phyloP scores from a whole-genome alignment of 2,329 filamentous ascomycete genomes.

The Apiospora saccharicola region DNA sequence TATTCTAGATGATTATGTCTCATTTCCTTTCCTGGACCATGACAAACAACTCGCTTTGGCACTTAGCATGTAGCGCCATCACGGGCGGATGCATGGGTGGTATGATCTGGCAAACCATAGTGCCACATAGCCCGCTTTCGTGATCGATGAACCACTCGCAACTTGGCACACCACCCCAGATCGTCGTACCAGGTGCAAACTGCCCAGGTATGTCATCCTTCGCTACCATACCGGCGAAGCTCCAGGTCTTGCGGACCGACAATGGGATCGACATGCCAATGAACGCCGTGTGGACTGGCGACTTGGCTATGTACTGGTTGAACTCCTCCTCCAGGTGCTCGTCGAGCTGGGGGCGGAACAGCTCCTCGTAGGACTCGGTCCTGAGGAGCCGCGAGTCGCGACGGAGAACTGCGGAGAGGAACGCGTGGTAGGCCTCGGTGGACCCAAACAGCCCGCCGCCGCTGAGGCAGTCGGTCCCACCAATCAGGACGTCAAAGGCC shows the following conservation, averaged over 20 bases:
- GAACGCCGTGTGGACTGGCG: slow-evolving; percentile 30
- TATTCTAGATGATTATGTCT: background rate
- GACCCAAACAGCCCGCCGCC: slow-evolving; percentile 34
- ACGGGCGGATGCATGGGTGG: slow-evolving; percentile 35
- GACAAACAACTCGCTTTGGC: slow-evolving; percentile 32
- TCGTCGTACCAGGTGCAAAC: slow-evolving; percentile 30
- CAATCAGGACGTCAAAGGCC: slow-evolving; percentile 32
- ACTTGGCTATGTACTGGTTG: slow-evolving; percentile 34
- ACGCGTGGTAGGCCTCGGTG: slow-evolving; percentile 34
- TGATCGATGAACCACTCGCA: slow-evolving; percentile 39
- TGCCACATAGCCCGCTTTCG: slow-evolving; percentile 35
- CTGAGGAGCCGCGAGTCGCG: slow-evolving; percentile 36
- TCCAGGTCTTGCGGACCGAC: slow-evolving; percentile 35
- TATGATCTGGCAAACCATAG: slow-evolving; percentile 35
- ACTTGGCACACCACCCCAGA: slow-evolving; percentile 37
- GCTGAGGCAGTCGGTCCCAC: slow-evolving; percentile 35
- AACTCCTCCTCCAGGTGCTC: slow-evolving; percentile 34
- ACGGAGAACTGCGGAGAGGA: slow-evolving; percentile 36
- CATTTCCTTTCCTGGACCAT: background rate
- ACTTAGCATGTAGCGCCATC: slow-evolving; percentile 35
- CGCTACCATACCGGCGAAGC: slow-evolving; percentile 36
- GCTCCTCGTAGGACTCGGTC: slow-evolving; percentile 33
- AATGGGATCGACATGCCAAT: slow-evolving; percentile 33
- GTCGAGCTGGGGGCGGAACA: slow-evolving; percentile 39
- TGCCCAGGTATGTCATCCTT: slow-evolving; percentile 35